Base-by-base conservation (phyloP, 306 rosid genomes). In the Ormosia emarginata region DNA sequence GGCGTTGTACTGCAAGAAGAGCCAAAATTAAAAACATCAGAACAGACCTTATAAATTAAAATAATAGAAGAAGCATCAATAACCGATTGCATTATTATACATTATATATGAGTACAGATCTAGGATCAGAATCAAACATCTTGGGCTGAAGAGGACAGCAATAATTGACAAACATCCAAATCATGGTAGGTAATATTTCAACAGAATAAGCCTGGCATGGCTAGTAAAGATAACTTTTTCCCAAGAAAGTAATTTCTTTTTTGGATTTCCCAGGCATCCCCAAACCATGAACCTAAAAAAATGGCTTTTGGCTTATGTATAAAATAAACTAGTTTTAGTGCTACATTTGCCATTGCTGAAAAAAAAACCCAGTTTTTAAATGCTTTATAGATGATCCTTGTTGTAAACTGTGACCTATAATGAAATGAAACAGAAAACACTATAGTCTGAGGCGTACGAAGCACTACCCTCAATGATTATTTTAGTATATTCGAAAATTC, bases 1-100 rank as follows among this genome's bases (percentile, higher is more conserved):
- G n/a, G 83, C 70, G 13, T 44, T 79, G 72, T n/a, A n/a, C 97
- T 92, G 91, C 84, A 84, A 64, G 5, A 79, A 79, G 52, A 52
- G 43, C 8, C 43, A 77, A 55, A 24, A 76, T 29, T 7, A 5
- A 69, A 64, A 32, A 7, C 12, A 18, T 84, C 67, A 49, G 2
- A 11, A 73, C 8, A 18, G 18, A 50, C 12, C 52, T 71, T 74
- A 33, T 77, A 33, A 24, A 43, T 71, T 74, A 33, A 80, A 33
- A 24, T 29, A 15, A 61, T 40, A 58, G 5, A 66, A 67, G 33
- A 39, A 63, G 30, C 12, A 82, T 17, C 3, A 49, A 41, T 5
- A 24, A 33, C 17, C 8, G 1, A n/a, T 56, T 32, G 67, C 8
- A 68, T 32, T 50, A 47, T 50, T 50, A 47, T 50, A 30, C 64